Percentiles rank a stretch among this genome's conserved stretches.
phyloP scores from a whole-genome alignment of 129 eudicot genomes.

The Flaveria linearis region DNA sequence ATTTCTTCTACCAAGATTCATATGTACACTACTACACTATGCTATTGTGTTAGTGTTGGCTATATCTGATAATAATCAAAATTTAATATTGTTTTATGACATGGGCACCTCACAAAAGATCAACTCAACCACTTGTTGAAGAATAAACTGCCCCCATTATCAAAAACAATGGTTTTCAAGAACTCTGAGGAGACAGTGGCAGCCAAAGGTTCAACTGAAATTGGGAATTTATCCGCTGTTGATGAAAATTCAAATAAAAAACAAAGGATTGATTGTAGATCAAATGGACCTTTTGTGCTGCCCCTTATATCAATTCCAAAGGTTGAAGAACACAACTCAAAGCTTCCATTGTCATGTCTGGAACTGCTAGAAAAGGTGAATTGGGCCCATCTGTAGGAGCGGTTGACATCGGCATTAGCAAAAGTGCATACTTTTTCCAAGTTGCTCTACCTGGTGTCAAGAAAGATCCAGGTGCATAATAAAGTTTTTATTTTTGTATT shows the following conservation, averaged over 20 bases:
- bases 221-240: constrained; percentile 29
- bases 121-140: constrained; percentile 24
- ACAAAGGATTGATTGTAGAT: constrained; percentile 27
- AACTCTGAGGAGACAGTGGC: constrained; percentile 33
- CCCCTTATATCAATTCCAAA: constrained; percentile 56
- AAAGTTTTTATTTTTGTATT: background rate
- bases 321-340: constrained; percentile 40
- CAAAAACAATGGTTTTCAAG: constrained; percentile 42
- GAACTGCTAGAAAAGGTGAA: constrained; percentile 65
- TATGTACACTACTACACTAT: background rate
- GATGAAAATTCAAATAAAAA: constrained; percentile 34
- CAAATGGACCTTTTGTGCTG: constrained; percentile 49
- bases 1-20: background rate
- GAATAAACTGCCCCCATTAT: background rate
- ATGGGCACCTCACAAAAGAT: constrained; percentile 25
- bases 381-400: constrained; percentile 71
- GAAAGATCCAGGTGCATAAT: constrained; percentile 64
- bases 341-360: constrained; percentile 53
- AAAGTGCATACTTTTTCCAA: constrained; percentile 74
- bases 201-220: constrained; percentile 31
- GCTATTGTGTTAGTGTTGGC: constrained; percentile 1
- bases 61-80: constrained; percentile 9
- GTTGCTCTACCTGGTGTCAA: constrained; percentile 95
- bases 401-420: constrained; percentile 69
- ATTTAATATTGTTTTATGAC: constrained; percentile 9